Base-by-base conservation (phyloP, 768 basidiomycete species). In the Megacollybia marginata region DNA sequence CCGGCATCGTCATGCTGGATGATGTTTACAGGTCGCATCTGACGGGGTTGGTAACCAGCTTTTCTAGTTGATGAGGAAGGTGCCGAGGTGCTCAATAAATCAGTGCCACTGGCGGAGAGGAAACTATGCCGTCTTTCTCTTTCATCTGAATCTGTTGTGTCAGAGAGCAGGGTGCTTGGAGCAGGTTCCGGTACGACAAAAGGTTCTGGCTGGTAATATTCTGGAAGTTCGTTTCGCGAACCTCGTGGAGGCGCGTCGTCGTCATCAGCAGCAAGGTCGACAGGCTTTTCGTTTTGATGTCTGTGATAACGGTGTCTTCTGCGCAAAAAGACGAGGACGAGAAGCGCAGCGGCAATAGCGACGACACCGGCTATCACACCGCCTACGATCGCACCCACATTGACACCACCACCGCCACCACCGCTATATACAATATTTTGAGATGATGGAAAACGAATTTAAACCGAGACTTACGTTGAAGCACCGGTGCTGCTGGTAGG, bases 1-100 rank as follows among this genome's bases (percentile, higher is more conserved):
- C 89, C 88, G 0, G 85, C 89, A 60, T 92, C 89, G 54, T 90
- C 87, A 57, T 92, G 89, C 65, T 91, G 89, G 42, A 91, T 76
- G 57, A 89, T 78, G 59, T 91, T 90, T 33, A 92, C 80, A 0
- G 86, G 74, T 43, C 88, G 70, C 67, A 88, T 67, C 53, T 65
- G 69, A 35, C 82, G 70, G 48, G 74, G 63, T 36, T 61, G 61
- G 2, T 69, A 63, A 9, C 70, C 69, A 48, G 76, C 77, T 55
- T 80, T 80, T 57, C 74, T 66, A 12, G 55, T 62, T 38, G 48
- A 60, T 28, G 62, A 55, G 9, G 60, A 61, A 23, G 56, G 53
- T 44, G 80, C 79, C 1, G 76, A 74, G 2, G 79, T 79, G 23
- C 23, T 28, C 23, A 28, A 28, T 28, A 28, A 28, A 20, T 62